Evolutionary conservation across 306 rosid species (phyloP), one percentile per base, ranked within the genome.

Genomic region (Lablab purpureus): DNA sequence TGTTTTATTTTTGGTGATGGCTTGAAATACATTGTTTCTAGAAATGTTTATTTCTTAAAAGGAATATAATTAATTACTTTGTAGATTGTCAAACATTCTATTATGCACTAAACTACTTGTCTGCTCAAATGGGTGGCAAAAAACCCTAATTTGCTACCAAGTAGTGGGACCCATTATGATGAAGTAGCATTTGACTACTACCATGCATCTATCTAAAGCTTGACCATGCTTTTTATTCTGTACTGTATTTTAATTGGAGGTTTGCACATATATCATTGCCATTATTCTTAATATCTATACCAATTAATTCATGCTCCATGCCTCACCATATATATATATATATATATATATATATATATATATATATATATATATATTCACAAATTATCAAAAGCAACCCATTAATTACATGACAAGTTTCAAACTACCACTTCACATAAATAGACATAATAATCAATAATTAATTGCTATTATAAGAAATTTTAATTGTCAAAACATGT

Each of bases 141-240:
- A 34, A 62, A 32, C 45, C 43, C 14, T 15, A 62, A 34, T 64
- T 64, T 34, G 70, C 9, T 7, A 32, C 2, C 1, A 32, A 32
- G 14, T 32, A 63, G 68, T 63, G 43, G 68, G 22, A 11, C 22
- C 55, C 80, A 73, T 74, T 52, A 43, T 55, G 49, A 76, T 83
- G 40, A 79, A 77, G 83, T 71, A 62, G 67, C 22, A 46, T 54
- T 84, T 88, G 91, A 88, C 88, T 81, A 84, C 3, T 14, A 9
- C 87, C 85, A 45, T 45, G 47, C 15, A 88, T 77, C 47, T 60
- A 85, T 73, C 54, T 60, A 54, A 60, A 32, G 47, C 59, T 45
- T 13, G 43, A 15, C 73, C 79, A 37, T 55, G 67, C 41, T 34
- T 32, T 15, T 70, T 58, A 10, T 28, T 67, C 19, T 15, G 21